Percentiles rank a stretch among this genome's conserved stretches.
Evolutionary conservation across 2,329 filamentous ascomycete genomes (phyloP).

Genomic region (Stachybotrys echinatus): DNA sequence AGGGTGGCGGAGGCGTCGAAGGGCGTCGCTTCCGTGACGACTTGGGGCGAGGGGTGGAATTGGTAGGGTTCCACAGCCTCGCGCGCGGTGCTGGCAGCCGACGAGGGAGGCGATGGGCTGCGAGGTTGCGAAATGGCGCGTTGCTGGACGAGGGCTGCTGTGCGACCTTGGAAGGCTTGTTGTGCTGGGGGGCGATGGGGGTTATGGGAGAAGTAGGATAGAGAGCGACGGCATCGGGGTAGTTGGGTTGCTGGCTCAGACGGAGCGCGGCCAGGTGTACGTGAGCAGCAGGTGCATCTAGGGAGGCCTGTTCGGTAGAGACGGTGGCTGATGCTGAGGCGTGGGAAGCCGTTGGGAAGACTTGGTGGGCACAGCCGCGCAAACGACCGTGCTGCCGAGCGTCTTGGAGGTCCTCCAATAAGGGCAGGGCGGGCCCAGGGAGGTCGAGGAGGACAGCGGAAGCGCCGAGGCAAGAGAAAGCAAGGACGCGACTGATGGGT

Average conservation of each 20-base stretch:
- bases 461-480: constrained; percentile 8
- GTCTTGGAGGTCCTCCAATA: not conserved
- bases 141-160: constrained; percentile 1
- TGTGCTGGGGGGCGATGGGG: constrained; percentile 4
- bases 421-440: constrained; percentile 4
- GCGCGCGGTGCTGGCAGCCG: constrained; percentile 33
- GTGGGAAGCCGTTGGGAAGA: constrained; percentile 45
- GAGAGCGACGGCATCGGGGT: constrained; percentile 18
- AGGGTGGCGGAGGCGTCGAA: constrained; percentile 48
- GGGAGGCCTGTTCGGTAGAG: constrained; percentile 17
- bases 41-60: constrained; percentile 47
- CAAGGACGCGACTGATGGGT: constrained; percentile 11
- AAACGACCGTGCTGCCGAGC: constrained; percentile 33
- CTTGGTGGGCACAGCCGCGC: constrained; percentile 36
- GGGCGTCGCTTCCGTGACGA: constrained; percentile 36
- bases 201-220: constrained; percentile 11
- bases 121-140: constrained; percentile 38
- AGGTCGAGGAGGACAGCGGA: not conserved
- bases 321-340: constrained; percentile 22
- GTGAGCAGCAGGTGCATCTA: constrained; percentile 12
- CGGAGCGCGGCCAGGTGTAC: constrained; percentile 1
- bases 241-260: constrained; percentile 23
- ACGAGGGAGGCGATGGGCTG: constrained; percentile 27
- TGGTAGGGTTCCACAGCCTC: constrained; percentile 57
- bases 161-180: not conserved